Evolutionary conservation across 306 rosid genomes (phyloP).

Genomic region (Sechiopsis laciniata): DNA sequence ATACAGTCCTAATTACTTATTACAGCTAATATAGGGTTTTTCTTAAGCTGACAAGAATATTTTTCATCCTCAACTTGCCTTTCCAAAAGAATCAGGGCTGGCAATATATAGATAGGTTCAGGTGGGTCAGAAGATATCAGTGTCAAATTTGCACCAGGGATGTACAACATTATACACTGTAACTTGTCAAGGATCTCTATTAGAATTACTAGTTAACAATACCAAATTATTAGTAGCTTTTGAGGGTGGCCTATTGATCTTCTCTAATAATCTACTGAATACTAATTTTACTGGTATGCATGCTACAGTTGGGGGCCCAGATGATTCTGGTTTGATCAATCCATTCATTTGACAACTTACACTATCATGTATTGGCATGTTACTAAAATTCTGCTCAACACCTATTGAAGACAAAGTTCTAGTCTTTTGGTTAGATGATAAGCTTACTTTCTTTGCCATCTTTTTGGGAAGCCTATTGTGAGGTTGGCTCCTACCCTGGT

Average conservation of each 20-base stretch:
- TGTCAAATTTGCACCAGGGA: no score
- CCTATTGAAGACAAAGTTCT: conserved; percentile 86
- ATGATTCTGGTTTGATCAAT: conserved; percentile 61
- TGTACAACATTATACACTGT: no score
- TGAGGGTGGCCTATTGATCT: conserved; percentile 91
- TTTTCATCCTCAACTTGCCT: conserved; percentile 20
- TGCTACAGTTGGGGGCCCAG: conserved; percentile 70
- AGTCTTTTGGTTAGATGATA: conserved; percentile 79
- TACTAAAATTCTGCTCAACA: conserved; percentile 46
- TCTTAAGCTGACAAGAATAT: conserved; percentile 11
- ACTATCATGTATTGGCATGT: conserved; percentile 46
- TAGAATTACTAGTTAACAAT: conserved; percentile 52
- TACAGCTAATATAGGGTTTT: conserved; percentile 2
- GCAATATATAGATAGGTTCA: neutral
- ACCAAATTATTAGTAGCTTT: conserved; percentile 51
- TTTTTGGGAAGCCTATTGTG: conserved; percentile 47
- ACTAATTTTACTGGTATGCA: conserved; percentile 97
- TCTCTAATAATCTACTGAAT: conserved; percentile 96
- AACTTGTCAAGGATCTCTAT: conserved; percentile 13
- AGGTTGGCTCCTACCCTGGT: conserved; percentile 38
- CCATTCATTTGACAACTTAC: conserved; percentile 50
- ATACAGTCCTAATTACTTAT: conserved; percentile 13
- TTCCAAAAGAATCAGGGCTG: conserved; percentile 6
- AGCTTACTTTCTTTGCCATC: conserved; percentile 56
- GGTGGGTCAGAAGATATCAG: no score